phyloP scores from a whole-genome alignment of 225 moss, liverwort and hornwort species.

The Thuidium tamariscinum region DNA sequence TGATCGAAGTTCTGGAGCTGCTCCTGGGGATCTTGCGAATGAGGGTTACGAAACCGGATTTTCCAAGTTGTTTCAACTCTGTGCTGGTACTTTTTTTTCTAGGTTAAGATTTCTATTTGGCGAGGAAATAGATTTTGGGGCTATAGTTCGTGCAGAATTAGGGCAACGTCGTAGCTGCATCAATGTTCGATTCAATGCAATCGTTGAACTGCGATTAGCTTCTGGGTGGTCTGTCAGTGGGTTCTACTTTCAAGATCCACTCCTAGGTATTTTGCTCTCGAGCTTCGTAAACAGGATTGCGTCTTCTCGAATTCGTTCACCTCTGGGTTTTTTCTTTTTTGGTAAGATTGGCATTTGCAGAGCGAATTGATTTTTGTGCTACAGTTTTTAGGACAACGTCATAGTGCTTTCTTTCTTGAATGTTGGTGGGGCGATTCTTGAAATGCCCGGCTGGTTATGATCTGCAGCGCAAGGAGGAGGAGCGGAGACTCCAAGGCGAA shows the following conservation, averaged over 20 bases:
- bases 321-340: not conserved
- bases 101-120: not conserved
- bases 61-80: not conserved
- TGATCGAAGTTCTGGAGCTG: not conserved
- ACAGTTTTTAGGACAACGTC: not conserved
- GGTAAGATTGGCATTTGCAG: not conserved
- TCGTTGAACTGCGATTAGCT: not conserved
- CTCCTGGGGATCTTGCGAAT: not conserved
- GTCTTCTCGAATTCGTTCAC: not conserved
- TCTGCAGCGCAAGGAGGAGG: conserved; percentile 45
- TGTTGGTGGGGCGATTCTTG: not conserved
- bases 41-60: not conserved
- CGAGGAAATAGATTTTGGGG: not conserved
- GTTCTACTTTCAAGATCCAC: not conserved
- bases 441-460: not conserved
- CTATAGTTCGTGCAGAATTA: not conserved
- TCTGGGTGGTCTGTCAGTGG: not conserved
- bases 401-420: not conserved
- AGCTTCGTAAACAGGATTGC: not conserved
- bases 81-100: not conserved
- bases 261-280: not conserved
- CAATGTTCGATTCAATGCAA: not conserved
- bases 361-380: not conserved
- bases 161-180: not conserved
- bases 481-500: conserved; percentile 11